These are phyloP conservation scores for Neurospora hispaniola DNA, from an alignment of 495 filamentous ascomycete genomes.

Conservation along the genomic window DNA sequence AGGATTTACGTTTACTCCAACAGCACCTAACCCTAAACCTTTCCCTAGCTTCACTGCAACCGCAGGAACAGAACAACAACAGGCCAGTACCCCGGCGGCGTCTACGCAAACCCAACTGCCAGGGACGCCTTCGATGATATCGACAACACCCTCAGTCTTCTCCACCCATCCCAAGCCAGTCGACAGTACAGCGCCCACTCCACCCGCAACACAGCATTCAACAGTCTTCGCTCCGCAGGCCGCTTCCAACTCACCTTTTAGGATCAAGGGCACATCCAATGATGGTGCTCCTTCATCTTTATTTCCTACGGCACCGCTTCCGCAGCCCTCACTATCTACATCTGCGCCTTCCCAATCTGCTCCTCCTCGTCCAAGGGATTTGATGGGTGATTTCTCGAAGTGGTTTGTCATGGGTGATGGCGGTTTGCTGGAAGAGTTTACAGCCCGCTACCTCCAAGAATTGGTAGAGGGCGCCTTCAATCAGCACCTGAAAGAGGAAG, in stretches of 20 bases:
- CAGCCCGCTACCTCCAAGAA: constrained; percentile 23
- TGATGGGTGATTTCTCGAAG: constrained; percentile 30
- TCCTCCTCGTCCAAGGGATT: constrained; percentile 14
- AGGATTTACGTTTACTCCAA: background rate
- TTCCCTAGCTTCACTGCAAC: background rate
- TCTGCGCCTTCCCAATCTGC: background rate
- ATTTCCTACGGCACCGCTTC: background rate
- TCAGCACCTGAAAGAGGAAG: constrained; percentile 25
- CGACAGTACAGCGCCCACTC: background rate
- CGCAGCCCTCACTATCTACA: background rate
- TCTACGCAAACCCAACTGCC: background rate
- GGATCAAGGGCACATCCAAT: background rate
- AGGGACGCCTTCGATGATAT: background rate
- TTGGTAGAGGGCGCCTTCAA: constrained; percentile 23
- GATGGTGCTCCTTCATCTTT: background rate
- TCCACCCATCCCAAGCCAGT: background rate
- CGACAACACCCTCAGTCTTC: background rate
- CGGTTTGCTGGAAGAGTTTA: constrained; percentile 32
- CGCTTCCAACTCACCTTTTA: background rate
- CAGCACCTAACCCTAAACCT: background rate
- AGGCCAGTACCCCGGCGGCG: background rate
- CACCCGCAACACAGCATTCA: background rate
- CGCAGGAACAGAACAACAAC: background rate
- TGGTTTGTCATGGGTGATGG: constrained; percentile 36
- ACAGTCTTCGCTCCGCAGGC: constrained; percentile 2